A percentile compares a stretch with the other conserved stretches of the same genome.
These are phyloP conservation scores for Corylus avellana DNA, from an alignment of 306 rosid genomes.

Conservation along the genomic window DNA sequence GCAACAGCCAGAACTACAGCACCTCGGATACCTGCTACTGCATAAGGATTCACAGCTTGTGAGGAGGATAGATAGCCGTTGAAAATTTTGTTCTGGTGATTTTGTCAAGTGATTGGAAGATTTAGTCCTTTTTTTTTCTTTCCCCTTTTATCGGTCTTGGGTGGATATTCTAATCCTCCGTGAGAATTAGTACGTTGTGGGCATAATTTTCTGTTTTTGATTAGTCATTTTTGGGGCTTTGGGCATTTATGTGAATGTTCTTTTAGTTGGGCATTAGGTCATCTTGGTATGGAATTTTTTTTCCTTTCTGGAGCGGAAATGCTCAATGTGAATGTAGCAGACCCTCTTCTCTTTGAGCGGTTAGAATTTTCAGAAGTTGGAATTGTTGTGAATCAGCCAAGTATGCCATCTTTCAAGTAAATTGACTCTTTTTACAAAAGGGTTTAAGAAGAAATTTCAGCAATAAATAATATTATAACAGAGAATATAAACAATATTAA, in stretches of 20 bases:
- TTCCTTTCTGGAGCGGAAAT: neutral
- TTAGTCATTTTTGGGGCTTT: neutral
- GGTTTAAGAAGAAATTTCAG: no score
- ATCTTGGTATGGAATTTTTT: neutral
- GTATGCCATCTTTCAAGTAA: no score
- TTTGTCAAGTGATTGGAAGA: constrained; percentile 35
- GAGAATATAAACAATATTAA: no score
- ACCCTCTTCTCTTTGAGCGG: neutral
- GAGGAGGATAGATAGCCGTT: constrained; percentile 12
- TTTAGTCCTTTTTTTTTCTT: neutral
- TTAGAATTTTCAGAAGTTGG: no score
- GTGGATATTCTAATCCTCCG: constrained; percentile 22
- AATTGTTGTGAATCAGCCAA: no score
- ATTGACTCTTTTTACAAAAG: no score
- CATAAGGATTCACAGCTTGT: constrained; percentile 37
- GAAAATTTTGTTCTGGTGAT: constrained; percentile 25
- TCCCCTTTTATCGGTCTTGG: constrained; percentile 32
- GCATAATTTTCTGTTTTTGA: neutral
- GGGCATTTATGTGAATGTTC: neutral
- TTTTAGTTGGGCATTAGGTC: neutral
- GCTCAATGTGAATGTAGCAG: neutral
- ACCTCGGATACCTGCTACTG: constrained; percentile 62
- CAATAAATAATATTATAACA: no score
- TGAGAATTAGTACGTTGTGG: neutral
- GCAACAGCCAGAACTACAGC: constrained; percentile 41